Conservation (phyloP, 768 basidiomycete genomes). For the Hirschioporus abietinus region DNA sequence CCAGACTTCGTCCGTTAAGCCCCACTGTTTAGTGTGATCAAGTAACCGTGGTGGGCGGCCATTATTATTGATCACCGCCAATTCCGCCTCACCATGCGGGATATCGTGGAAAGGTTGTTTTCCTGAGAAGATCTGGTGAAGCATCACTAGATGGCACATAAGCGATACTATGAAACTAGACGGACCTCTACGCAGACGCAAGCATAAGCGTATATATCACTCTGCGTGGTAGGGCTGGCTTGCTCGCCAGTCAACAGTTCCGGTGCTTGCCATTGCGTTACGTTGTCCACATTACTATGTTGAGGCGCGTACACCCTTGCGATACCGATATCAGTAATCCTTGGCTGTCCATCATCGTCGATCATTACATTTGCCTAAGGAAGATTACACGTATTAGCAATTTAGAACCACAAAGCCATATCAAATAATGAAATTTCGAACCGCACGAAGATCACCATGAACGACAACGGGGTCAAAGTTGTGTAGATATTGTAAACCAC, state of each 20-base stretch:
- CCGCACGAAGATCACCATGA: not conserved
- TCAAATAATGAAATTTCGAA: not conserved
- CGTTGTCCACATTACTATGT: not conserved
- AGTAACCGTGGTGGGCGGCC: not conserved
- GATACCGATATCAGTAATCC: not conserved
- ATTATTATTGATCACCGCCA: not conserved
- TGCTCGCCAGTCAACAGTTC: not conserved
- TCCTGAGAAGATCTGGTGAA: not conserved
- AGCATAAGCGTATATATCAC: not conserved
- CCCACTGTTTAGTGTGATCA: not conserved
- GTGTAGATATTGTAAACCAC: not conserved
- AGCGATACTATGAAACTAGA: not conserved
- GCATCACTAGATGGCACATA: not conserved
- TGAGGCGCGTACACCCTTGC: not conserved
- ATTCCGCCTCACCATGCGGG: not conserved
- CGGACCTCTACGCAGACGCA: not conserved
- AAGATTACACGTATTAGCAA: too few relatives aligned
- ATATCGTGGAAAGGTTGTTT: not conserved
- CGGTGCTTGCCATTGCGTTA: not conserved
- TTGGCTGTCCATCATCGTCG: not conserved
- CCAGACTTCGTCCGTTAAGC: not conserved
- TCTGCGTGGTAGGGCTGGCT: not conserved
- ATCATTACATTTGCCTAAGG: not conserved
- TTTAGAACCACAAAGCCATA: too few relatives aligned
- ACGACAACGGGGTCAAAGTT: not conserved